Evolutionary conservation across 2,329 filamentous ascomycete genomes (phyloP), one percentile per base, ranked within the genome.

Genomic region (Endoconidiophora polonica): DNA sequence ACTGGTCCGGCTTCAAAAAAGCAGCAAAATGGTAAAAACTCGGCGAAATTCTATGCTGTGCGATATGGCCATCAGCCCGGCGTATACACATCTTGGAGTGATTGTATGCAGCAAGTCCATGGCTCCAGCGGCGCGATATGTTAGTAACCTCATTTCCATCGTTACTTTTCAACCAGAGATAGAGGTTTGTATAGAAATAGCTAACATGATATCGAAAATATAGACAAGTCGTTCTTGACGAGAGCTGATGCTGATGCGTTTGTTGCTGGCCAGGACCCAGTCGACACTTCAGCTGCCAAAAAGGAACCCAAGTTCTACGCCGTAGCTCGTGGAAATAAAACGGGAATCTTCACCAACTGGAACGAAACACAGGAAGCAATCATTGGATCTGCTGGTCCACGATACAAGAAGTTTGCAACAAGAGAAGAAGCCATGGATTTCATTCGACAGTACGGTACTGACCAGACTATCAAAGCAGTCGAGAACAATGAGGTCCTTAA

Each of bases 191-290:
- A 36, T 85, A 83, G 86, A 68, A 63, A 81, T 74, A 44, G 40
- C 55, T 57, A 52, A 56, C n/a, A 42, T 48, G 42, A 38, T 46
- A 20, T 14, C 48, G 42, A 24, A 16, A 48, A 18, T 39, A 23
- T 54, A 91, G 86, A 83, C 69, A 90, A 91, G 66, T 86, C 83
- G 1, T 95, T 94, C 60, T 66, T 71, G 7, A 77, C 74, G 0
- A 68, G 73, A 52, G 73, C 79, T 55, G 86, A 94, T 53, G 90
- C 90, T n/a, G 74, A 83, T 58, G 77, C 76, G 2, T 95, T 85
- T 60, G 70, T 86, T 23, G 76, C 73, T 1, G 83, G 84, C 44
- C 71, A 73, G 51, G 63, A 63, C 5, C 61, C 47, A 37, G 12
- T 46, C 26, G 26, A 60, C 2, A 57, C 60, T 12, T 59, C 64